Base-by-base conservation (phyloP, 169 alveolate genomes). In the Besnoitia besnoiti region DNA sequence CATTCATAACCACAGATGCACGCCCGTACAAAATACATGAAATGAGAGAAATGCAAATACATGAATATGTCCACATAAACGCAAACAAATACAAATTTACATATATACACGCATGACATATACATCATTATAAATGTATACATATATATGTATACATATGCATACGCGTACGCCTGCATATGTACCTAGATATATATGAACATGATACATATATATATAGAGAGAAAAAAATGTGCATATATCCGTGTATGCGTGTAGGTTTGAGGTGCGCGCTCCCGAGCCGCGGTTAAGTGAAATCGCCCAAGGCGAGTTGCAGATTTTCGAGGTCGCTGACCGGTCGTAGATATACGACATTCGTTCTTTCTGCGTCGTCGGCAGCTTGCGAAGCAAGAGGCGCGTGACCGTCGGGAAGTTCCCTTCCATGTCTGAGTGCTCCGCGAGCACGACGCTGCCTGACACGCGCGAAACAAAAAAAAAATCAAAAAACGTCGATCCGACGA, bases 361-460 rank as follows among this genome's bases (percentile, higher is more conserved):
- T 51, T 77, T 90, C 44, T 67, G 80, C 61, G 49, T 62, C 49
- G 82, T 77, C 27, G 93, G 93, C 39, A 90, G 89, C 35, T 85
- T 85, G 50, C 93, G 55, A 30, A 90, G 93, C 35, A 90, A 84
- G 33, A 90, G 93, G 19, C 93, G 93, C 19, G 93, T 90, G 42
- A 90, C 90, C 30, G 93, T 90, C 42, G 93, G 93, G 89, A 90
- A 90, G 73, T 90, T 90, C 67, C 93, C 93, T 35, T 90, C 93
- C 89, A 77, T 77, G 85, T 90, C 90, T 51, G 93, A 85, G 73
- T 90, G 84, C 90, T 90, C 93, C n/a, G 82, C 80, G 61, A 90
- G 93, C 67, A 90, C 93, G 27, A 90, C 93, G 67, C 82, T 77
- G 84, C 89, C 93, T 90, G 90, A 55, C 55, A 49, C 24, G 14